These are phyloP conservation scores for Gossypium arboreum DNA, from an alignment of 345 rosid genomes.

Conservation along the genomic window DNA sequence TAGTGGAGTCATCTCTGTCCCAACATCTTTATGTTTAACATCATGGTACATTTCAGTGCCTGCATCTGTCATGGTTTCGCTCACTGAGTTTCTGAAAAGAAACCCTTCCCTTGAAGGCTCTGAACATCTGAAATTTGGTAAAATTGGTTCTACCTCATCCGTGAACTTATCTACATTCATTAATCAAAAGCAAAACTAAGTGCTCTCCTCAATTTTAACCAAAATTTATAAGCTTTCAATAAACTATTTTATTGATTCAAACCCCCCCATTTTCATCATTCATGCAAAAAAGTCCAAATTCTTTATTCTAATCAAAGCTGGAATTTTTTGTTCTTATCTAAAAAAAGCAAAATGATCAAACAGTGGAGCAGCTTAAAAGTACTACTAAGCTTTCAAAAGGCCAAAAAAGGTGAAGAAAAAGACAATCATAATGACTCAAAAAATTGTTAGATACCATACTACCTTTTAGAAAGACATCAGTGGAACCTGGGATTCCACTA, in stretches of 20 bases:
- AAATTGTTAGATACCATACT: slow-evolving; percentile 1
- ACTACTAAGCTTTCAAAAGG: slow-evolving; percentile 1
- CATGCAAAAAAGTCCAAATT: not conserved
- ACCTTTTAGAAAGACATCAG: slow-evolving; percentile 69
- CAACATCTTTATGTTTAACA: slow-evolving; percentile 64
- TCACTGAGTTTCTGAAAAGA: slow-evolving; percentile 50
- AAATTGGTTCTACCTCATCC: slow-evolving; percentile 51
- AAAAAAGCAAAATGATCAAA: not conserved
- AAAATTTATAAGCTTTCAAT: not conserved
- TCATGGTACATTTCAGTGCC: slow-evolving; percentile 40
- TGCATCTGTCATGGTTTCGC: slow-evolving; percentile 47
- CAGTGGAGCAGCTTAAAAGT: slow-evolving; percentile 3
- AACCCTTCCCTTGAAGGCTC: slow-evolving; percentile 74
- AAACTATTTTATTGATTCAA: too few species aligned
- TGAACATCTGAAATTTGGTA: slow-evolving; percentile 45
- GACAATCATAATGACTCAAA: slow-evolving; percentile 7
- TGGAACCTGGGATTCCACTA: slow-evolving; percentile 43
- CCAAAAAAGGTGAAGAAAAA: slow-evolving; percentile 15
- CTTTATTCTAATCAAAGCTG: slow-evolving; percentile 1
- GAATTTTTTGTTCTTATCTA: not conserved
- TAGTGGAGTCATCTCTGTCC: slow-evolving; percentile 92
- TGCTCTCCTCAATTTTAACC: slow-evolving; percentile 9
- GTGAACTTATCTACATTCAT: slow-evolving; percentile 67
- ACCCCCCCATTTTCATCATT: too few species aligned
- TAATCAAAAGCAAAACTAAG: slow-evolving; percentile 16